Conservation (phyloP, 1,139 yeast species). For the Barnettozyma hawaiiensis region DNA sequence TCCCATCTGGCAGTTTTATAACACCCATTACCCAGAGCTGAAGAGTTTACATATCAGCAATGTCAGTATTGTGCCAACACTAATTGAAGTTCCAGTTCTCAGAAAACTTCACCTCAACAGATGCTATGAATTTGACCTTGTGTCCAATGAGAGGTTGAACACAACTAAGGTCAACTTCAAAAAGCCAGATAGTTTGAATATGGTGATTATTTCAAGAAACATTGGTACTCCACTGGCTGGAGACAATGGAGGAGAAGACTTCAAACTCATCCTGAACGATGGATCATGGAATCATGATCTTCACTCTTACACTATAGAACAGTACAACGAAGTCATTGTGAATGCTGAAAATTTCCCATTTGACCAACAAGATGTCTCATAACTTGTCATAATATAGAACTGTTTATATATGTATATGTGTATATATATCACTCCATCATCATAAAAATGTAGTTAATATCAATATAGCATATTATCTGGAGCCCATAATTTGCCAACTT, state of each 20-base stretch:
- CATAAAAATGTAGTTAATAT: too few relatives aligned
- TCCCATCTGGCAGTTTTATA: constrained; percentile 2
- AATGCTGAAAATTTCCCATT: too few relatives aligned
- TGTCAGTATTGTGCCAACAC: neutral
- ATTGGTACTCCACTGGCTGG: neutral
- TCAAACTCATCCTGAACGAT: neutral
- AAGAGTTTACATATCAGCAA: neutral
- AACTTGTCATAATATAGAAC: too few relatives aligned
- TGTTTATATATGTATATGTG: too few relatives aligned
- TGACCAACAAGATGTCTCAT: too few relatives aligned
- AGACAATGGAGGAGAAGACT: neutral
- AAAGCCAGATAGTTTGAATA: neutral
- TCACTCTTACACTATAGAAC: neutral
- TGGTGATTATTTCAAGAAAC: neutral
- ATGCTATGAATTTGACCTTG: neutral
- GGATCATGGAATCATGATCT: neutral
- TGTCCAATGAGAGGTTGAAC: neutral
- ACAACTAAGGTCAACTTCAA: neutral
- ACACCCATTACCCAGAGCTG: neutral
- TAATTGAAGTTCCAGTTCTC: neutral
- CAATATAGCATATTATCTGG: too few relatives aligned
- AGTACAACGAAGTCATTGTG: neutral
- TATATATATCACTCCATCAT: too few relatives aligned
- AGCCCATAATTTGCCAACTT: too few relatives aligned
- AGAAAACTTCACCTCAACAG: neutral